A percentile compares a stretch with the other conserved stretches of the same genome.
Conservation (phyloP, 208 protist species). For the Acanthamoeba royreba region DNA sequence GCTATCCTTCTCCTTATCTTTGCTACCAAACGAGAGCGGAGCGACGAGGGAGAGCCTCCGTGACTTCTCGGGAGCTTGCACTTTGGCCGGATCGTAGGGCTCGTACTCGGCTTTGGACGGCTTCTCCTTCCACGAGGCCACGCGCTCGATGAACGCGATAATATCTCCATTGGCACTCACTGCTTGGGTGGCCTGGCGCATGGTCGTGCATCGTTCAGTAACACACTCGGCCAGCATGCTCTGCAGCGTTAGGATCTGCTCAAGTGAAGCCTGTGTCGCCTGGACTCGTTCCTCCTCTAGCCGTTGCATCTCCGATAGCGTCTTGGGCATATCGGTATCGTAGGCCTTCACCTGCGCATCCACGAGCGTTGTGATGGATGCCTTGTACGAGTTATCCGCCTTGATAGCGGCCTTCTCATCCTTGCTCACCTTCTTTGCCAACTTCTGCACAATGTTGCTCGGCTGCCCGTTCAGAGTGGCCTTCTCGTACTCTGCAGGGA, state of each 20-base stretch:
- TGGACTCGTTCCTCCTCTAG: background rate
- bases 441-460: background rate
- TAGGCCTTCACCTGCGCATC: background rate
- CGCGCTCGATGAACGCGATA: background rate
- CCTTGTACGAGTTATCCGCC: background rate
- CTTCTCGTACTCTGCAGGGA: background rate
- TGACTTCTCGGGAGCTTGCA: background rate
- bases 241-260: background rate
- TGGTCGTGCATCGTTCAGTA: background rate
- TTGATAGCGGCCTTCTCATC: background rate
- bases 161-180: background rate
- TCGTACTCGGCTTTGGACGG: background rate
- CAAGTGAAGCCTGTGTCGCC: background rate
- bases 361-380: background rate
- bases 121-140: background rate
- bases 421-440: background rate
- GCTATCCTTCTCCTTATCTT: too few relatives aligned
- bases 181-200: background rate
- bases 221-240: background rate
- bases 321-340: background rate
- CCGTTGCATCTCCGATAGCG: background rate
- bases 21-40: background rate
- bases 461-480: background rate
- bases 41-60: background rate
- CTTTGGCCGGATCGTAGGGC: conserved; percentile 26